Evolutionary conservation across 345 rosid species (phyloP).

Genomic region (Syzygium aqueum): DNA sequence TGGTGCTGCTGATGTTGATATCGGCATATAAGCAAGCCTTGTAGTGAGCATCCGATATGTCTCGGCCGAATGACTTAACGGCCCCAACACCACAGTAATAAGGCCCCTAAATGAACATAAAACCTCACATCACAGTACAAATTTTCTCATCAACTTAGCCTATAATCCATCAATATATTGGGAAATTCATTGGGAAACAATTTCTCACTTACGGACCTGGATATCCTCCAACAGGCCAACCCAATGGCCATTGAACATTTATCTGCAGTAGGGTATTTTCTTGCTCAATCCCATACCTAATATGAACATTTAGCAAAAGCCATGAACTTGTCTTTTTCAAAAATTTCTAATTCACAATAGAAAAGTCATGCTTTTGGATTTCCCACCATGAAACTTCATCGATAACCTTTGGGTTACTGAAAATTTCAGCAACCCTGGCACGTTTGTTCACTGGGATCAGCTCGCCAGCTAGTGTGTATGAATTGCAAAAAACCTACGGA

Average conservation of each 20-base stretch:
- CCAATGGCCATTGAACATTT: conserved; percentile 83
- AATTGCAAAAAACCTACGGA: conserved; percentile 55
- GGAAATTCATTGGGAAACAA: neutral
- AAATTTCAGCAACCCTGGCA: conserved; percentile 66
- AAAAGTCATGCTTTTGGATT: neutral
- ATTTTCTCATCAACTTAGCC: neutral
- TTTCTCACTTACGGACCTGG: conserved; percentile 81
- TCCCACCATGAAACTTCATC: conserved; percentile 63
- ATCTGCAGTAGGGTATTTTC: neutral
- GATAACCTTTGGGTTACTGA: conserved; percentile 49
- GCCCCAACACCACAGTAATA: conserved; percentile 94
- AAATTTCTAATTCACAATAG: neutral
- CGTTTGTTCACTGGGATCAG: conserved; percentile 93
- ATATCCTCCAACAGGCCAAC: conserved; percentile 91
- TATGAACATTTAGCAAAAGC: neutral
- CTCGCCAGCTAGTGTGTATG: conserved; percentile 77
- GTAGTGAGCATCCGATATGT: conserved; percentile 92
- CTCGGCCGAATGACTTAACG: conserved; percentile 82
- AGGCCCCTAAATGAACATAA: conserved; percentile 53
- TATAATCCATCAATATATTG: neutral
- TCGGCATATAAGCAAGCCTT: conserved; percentile 93
- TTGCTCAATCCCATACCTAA: too few species aligned
- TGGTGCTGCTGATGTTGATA: conserved; percentile 80
- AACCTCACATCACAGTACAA: neutral
- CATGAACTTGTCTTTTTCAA: neutral